Conservation (phyloP, 768 basidiomycete species). For the Podaxis rugospora region DNA sequence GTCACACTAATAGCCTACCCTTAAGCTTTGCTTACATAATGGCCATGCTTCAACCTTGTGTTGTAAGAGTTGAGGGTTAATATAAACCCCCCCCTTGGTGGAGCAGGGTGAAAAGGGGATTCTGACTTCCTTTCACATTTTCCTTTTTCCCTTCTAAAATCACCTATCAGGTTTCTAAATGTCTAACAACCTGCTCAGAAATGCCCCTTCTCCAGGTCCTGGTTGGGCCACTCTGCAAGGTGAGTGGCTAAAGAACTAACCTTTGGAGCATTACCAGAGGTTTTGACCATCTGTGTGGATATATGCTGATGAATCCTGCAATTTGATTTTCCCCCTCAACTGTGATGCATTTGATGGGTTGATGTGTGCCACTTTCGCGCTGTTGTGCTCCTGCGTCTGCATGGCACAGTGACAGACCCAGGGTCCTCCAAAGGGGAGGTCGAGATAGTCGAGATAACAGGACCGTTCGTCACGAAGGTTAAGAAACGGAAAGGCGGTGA, state of each 20-base stretch:
- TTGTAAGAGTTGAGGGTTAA: background rate
- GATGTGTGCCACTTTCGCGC: background rate
- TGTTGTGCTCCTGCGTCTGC: background rate
- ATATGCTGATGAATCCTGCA: background rate
- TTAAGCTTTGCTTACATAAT: slow-evolving; percentile 1
- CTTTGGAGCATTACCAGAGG: background rate
- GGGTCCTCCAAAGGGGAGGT: background rate
- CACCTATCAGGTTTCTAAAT: background rate
- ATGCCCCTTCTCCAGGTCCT: background rate
- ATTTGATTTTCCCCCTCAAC: background rate
- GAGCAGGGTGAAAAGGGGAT: background rate
- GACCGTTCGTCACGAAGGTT: background rate
- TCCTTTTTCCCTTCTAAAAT: background rate
- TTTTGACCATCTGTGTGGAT: background rate
- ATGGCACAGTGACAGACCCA: background rate
- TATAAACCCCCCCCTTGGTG: background rate
- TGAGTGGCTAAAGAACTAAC: background rate
- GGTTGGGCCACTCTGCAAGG: slow-evolving; percentile 6
- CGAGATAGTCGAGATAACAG: background rate
- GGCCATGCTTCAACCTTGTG: background rate
- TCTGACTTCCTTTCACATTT: background rate
- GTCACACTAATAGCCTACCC: background rate
- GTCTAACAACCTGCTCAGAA: background rate
- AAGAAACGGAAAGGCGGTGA: slow-evolving; percentile 4
- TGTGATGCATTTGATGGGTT: background rate